phyloP scores from a whole-genome alignment of 1,284 basidiomycete species.

The Xerocomus nothofagi region DNA sequence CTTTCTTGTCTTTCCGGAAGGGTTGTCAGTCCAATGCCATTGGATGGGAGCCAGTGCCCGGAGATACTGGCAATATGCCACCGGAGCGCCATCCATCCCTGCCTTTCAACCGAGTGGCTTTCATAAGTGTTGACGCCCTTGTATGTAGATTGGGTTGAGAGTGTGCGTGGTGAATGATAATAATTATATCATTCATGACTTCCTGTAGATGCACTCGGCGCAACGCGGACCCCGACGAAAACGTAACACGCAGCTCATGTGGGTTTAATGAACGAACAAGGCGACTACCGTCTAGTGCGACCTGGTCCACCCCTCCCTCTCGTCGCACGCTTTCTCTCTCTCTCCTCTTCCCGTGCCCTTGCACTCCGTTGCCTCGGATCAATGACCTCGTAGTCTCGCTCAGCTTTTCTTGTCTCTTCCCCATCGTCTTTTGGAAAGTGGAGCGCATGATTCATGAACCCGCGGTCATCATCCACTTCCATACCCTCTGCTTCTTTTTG shows the following conservation, averaged over 20 bases:
- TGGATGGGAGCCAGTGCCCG: background rate
- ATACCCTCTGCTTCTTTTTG: slow-evolving; percentile 54
- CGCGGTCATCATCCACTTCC: slow-evolving; percentile 81
- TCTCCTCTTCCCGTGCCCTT: slow-evolving; percentile 71
- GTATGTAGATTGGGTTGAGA: background rate
- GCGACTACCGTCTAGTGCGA: slow-evolving; percentile 26
- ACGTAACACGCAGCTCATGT: background rate
- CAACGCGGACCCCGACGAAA: background rate
- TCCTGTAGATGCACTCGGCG: slow-evolving; percentile 3
- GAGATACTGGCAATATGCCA: background rate
- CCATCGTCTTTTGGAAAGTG: slow-evolving; percentile 77
- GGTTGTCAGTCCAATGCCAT: background rate
- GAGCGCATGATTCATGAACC: slow-evolving; percentile 76
- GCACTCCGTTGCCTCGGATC: slow-evolving; percentile 72
- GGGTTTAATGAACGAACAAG: background rate
- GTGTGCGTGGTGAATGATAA: background rate
- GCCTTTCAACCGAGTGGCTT: background rate
- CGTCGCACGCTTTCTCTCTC: slow-evolving; percentile 55
- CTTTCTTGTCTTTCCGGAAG: background rate
- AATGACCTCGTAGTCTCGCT: slow-evolving; percentile 89
- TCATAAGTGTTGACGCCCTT: background rate
- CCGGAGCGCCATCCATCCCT: slow-evolving; percentile 1
- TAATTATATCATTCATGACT: background rate
- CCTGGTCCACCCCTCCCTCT: slow-evolving; percentile 23
- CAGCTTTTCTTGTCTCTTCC: slow-evolving; percentile 77